A percentile compares a stretch with the other conserved stretches of the same genome.
Conservation (phyloP, 768 basidiomycete genomes). For the Pisolithus albus region DNA sequence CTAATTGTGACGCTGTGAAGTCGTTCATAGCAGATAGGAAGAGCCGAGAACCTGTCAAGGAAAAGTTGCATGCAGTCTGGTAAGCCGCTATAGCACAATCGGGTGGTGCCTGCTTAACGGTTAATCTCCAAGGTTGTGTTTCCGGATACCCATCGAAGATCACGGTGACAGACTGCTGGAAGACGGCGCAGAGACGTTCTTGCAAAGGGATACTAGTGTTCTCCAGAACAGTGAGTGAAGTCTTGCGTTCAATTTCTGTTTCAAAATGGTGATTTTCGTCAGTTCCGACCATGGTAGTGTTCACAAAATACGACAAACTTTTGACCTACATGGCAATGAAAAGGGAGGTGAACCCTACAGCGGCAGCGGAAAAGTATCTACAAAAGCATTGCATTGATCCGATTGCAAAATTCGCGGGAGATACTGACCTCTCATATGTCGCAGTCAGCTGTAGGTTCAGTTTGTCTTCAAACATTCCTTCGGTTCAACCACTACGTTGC, state of each 20-base stretch:
- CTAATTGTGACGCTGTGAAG: too few relatives aligned
- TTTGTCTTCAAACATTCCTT: background rate
- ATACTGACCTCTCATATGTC: background rate
- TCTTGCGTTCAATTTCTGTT: background rate
- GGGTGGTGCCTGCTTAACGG: too few relatives aligned
- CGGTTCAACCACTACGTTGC: background rate
- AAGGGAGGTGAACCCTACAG: background rate
- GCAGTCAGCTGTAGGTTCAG: background rate
- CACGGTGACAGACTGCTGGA: background rate
- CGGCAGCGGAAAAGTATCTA: background rate
- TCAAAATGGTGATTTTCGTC: background rate
- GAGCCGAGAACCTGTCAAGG: too few relatives aligned
- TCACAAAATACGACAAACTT: background rate
- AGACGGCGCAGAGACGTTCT: background rate
- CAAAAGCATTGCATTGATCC: background rate
- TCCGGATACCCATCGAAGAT: background rate
- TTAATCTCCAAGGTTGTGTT: conserved; percentile 1
- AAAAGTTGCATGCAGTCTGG: too few relatives aligned
- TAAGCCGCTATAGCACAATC: too few relatives aligned
- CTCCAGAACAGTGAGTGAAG: background rate
- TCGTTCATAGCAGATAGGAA: too few relatives aligned
- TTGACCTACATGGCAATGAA: background rate
- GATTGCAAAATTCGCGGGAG: background rate
- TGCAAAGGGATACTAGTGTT: background rate
- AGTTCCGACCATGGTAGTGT: background rate